Base-by-base conservation (phyloP, 208 protist genomes). In the Trypanosoma mega region DNA sequence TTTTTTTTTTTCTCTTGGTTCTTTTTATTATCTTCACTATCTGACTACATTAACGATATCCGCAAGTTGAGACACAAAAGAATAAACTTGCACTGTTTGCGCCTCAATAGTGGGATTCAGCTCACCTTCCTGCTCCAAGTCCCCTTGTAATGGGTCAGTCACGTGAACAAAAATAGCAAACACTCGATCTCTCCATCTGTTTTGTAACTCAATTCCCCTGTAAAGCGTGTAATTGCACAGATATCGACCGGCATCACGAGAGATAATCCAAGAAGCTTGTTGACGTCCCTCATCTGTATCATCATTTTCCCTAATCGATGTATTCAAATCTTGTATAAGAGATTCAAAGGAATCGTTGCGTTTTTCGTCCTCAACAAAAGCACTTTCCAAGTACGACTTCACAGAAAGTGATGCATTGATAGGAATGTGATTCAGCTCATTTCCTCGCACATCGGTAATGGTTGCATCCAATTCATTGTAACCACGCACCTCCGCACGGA, bases 161-260 rank as follows among this genome's bases (percentile, higher is more conserved):
- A 87, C 71, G 59, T 90, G 79, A 23, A 90, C 55, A 58, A 90
- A 85, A 11, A 87, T 55, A 9, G 50, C 54, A 48, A 53, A 74
- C 18, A 86, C 79, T 8, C 50, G 56, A 1, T 50, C 50, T 16
- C 34, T 34, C 62, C 79, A 73, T 51, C 67, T 69, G 20, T 84
- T 51, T 59, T 89, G 80, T 14, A 90, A 50, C 14, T 72, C 36
- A 27, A 88, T 44, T 8, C 66, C 64, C 21, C 64, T 55, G 56
- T 90, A 93, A 16, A 93, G 69, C 18, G 69, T 53, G 43, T 68
- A 90, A 64, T 93, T 90, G 63, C 82, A 93, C 36, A 88, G 55
- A 54, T 90, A 90, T 11, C 80, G 74, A 1, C 82, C 86, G 3
- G 82, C 86, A 37, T 88, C 55, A 41, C 52, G 56, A 9, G 82